Percentiles rank a stretch among this genome's conserved stretches.
These are phyloP conservation scores for Bruguiera parviflora DNA, from an alignment of 345 rosid species.

Conservation along the genomic window DNA sequence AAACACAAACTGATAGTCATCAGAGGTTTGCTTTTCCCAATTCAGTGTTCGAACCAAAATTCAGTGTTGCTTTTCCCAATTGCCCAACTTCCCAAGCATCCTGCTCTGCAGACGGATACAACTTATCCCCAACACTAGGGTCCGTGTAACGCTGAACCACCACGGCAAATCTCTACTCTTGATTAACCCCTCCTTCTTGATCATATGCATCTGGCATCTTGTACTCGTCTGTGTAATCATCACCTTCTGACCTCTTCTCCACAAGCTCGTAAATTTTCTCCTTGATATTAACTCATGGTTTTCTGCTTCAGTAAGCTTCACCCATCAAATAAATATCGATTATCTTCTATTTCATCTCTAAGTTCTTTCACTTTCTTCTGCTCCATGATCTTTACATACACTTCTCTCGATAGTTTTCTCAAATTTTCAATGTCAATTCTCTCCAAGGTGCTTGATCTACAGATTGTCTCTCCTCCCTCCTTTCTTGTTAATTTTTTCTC, in stretches of 20 bases:
- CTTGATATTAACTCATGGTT: constrained; percentile 58
- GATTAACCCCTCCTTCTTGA: constrained; percentile 72
- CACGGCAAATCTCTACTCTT: constrained; percentile 90
- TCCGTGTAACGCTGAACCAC: constrained; percentile 90
- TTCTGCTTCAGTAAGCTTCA: constrained; percentile 70
- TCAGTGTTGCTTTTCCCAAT: constrained; percentile 77
- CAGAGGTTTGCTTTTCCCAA: constrained; percentile 45
- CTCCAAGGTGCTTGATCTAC: constrained; percentile 66
- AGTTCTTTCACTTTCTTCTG: constrained; percentile 91
- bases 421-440: constrained; percentile 48
- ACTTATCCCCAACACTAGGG: constrained; percentile 61
- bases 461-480: constrained; percentile 82
- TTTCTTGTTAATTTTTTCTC: constrained; percentile 69
- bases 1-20: constrained; percentile 59
- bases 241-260: constrained; percentile 66
- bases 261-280: constrained; percentile 73
- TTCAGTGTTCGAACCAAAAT: constrained; percentile 79
- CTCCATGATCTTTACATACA: constrained; percentile 88
- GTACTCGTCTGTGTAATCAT: constrained; percentile 49
- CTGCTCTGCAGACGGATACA: constrained; percentile 97
- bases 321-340: constrained; percentile 74
- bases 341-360: constrained; percentile 86
- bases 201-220: constrained; percentile 96
- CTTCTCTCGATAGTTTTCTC: constrained; percentile 86
- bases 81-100: constrained; percentile 99